Evolutionary conservation across 306 rosid species (phyloP), one percentile per base, ranked within the genome.

Genomic region (Quercus cerris): DNA sequence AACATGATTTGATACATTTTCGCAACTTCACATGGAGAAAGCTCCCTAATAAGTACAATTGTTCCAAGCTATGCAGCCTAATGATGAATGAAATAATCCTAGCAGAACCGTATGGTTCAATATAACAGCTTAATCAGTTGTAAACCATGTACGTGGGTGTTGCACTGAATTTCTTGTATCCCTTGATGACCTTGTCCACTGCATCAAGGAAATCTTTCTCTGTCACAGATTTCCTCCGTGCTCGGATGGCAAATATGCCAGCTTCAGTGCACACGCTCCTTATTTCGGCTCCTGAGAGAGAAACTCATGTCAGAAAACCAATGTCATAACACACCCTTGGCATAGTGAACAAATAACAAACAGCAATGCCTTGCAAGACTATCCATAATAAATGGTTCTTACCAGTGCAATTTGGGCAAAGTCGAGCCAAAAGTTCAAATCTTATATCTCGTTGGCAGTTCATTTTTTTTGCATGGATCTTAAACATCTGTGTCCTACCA

Each of bases 161-260:
- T 33, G 98, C 97, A 76, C 97, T 94, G 91, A 94, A 94, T 85
- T 94, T 94, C 68, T 94, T 97, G 84, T 94, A 94, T 27, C 98
- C 98, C 81, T 94, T 94, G 81, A 92, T 94, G 81, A 94, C 98
- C 80, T 94, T 94, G 75, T 94, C 93, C 54, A 94, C 98, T 1
- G 98, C 98, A 80, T 94, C 98, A 4, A 94, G 94, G 85, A 94
- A 94, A 73, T 94, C 98, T 71, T 94, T 94, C 88, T 94, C 98
- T 0, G 98, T 94, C 77, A 93, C 97, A 0, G 97, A 92, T 89
- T 94, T 94, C 89, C 98, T 92, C 73, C 97, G 81, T 56, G 97
- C 98, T 15, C 97, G 97, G 82, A 94, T 94, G 11, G 98, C 98
- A 75, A 82, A 94, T 97, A 94, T 94, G 76, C 98, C 97, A 12